Conservation (phyloP, 306 rosid genomes). For the Carpinus viminea region DNA sequence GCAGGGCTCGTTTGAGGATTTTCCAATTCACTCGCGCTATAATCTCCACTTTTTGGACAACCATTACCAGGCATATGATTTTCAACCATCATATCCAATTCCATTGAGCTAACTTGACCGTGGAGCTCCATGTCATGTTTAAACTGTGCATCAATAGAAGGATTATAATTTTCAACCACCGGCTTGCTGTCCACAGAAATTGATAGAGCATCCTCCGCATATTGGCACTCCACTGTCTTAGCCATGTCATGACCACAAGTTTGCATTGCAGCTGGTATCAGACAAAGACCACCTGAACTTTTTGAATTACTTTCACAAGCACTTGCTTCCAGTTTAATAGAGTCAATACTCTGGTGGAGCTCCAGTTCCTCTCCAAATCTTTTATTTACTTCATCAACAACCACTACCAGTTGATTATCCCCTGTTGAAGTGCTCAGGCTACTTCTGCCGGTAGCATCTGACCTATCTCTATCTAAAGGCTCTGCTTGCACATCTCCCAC, state of each 20-base stretch:
- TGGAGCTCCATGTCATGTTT: constrained; percentile 11
- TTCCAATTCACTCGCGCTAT: constrained; percentile 4
- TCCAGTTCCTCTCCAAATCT: constrained; percentile 21
- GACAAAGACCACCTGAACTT: constrained; percentile 8
- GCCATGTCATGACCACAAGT: constrained; percentile 20
- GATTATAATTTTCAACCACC: constrained; percentile 18
- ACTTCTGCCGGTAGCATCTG: constrained; percentile 12
- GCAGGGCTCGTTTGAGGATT: constrained; percentile 3
- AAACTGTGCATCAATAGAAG: constrained; percentile 14
- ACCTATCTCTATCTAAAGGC: constrained; percentile 18
- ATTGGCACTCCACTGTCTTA: constrained; percentile 16
- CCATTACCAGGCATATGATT: constrained; percentile 15
- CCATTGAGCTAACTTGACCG: constrained; percentile 3
- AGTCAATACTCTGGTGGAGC: background rate
- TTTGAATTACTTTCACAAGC: constrained; percentile 25
- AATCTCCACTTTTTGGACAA: constrained; percentile 10
- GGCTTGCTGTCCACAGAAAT: constrained; percentile 1
- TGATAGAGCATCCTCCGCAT: background rate
- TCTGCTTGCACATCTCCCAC: constrained; percentile 23
- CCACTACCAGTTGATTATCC: constrained; percentile 16
- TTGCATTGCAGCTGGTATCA: constrained; percentile 8
- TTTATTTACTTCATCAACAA: constrained; percentile 25
- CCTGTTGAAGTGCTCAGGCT: constrained; percentile 15
- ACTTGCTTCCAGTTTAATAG: constrained; percentile 12
- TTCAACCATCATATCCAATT: constrained; percentile 29